Base-by-base conservation (phyloP, 345 rosid species). In the Arabis alpina region DNA sequence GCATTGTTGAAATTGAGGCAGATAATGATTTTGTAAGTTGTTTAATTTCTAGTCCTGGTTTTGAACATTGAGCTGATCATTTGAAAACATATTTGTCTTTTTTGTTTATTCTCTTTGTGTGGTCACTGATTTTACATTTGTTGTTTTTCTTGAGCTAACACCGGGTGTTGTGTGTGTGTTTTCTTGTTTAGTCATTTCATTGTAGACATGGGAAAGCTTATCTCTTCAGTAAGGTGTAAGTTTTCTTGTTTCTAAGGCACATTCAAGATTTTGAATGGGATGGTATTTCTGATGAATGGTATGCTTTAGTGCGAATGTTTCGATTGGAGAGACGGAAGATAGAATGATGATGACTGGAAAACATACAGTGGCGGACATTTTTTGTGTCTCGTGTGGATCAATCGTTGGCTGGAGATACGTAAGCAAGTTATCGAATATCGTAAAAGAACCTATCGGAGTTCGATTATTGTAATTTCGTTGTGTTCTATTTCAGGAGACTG, bases 191-290 rank as follows among this genome's bases (percentile, higher is more conserved):
- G 99, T 77, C 92, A 66, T 94, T 94, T 85, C 89, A 87, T 55
- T 13, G 81, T 86, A 89, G 83, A 81, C 92, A 94, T 82, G 99
- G 99, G 80, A 88, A 83, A 80, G 99, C 99, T 73, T 95, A 92
- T 82, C 98, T 95, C 82, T 95, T 95, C 90, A 76, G 59, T 55
- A 90, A 88, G 78, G 99, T 92, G 99, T 95, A 92, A 95, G 99
- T 88, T 74, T 77, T 84, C 74, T 81, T 58, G 55, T 51, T 75
- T 76, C 54, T 16, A 24, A 62, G 14, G 15, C 54, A 66, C 39
- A 47, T 44, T 44, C 6, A 32, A 8, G 73, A 77, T 25, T 36
- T 36, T 10, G 10, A 36, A 36, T 36, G 10, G 4, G 25, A 8
- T 70, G 47, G 27, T 0, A 5, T 47, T 30, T 48, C 65, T 76